phyloP scores from a whole-genome alignment of 2,329 filamentous ascomycete species.

The Ciborinia camelliae region DNA sequence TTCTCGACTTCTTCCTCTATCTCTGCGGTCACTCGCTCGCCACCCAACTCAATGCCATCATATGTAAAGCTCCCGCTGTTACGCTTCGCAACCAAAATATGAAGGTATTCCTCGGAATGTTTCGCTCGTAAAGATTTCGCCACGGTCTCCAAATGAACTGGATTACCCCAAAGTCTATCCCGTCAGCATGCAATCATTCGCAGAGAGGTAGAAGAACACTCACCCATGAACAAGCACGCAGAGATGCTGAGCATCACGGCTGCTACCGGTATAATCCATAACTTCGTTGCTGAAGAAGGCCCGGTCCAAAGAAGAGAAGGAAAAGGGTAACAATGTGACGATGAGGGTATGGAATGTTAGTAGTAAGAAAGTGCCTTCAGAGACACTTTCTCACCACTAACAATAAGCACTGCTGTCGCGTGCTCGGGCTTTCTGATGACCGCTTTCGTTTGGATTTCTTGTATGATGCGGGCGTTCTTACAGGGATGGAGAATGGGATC shows the following conservation, averaged over 20 bases:
- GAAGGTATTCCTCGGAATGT: conserved; percentile 59
- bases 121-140: conserved; percentile 61
- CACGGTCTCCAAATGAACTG: conserved; percentile 66
- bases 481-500: conserved; percentile 2
- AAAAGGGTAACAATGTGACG: conserved; percentile 37
- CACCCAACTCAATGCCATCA: conserved; percentile 65
- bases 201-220: conserved; percentile 1
- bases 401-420: conserved; percentile 6
- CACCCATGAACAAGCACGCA: conserved; percentile 72
- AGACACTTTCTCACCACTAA: conserved; percentile 39
- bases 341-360: conserved; percentile 31
- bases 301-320: conserved; percentile 38
- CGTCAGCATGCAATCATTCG: conserved; percentile 4
- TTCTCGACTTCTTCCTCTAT: conserved; percentile 60
- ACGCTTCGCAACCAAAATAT: conserved; percentile 68
- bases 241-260: conserved; percentile 61
- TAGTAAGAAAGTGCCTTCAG: conserved; percentile 41
- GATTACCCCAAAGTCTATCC: conserved; percentile 72
- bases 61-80: conserved; percentile 72
- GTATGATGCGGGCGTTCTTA: conserved; percentile 14
- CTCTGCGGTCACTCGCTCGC: conserved; percentile 64
- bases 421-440: conserved; percentile 3
- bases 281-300: conserved; percentile 38
- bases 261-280: conserved; percentile 51
- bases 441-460: not conserved